Conservation (phyloP, 139 green algal genomes). For the Astrephomene gubernaculifera region DNA sequence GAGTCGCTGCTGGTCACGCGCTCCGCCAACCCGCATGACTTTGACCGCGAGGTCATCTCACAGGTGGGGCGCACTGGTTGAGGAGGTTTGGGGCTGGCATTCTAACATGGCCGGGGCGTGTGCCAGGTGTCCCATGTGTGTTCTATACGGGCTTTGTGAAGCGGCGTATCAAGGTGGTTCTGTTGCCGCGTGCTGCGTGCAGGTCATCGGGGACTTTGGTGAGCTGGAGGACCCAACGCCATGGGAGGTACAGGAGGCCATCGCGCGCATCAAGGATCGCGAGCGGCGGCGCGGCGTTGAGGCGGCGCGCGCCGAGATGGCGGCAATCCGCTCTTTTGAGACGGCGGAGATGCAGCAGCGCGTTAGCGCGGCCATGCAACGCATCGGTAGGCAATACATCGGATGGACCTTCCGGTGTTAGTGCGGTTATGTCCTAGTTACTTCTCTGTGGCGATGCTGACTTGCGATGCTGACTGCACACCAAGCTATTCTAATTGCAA, state of each 20-base stretch:
- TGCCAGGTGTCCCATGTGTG: too few species aligned
- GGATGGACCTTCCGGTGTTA: neutral
- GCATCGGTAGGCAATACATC: conserved; percentile 47
- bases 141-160: too few species aligned
- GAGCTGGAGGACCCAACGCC: conserved; percentile 74
- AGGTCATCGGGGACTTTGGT: conserved; percentile 60
- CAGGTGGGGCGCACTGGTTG: conserved; percentile 49
- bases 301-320: conserved; percentile 58
- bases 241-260: conserved; percentile 73
- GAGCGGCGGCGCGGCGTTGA: conserved; percentile 61
- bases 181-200: neutral
- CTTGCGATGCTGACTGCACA: too few species aligned
- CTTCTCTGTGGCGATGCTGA: too few species aligned
- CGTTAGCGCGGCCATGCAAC: conserved; percentile 64
- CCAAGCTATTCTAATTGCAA: too few species aligned
- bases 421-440: too few species aligned
- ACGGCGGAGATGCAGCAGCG: conserved; percentile 68
- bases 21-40: conserved; percentile 62
- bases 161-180: too few species aligned
- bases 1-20: conserved; percentile 68
- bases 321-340: conserved; percentile 58
- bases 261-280: conserved; percentile 62
- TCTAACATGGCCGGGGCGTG: too few species aligned
- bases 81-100: too few species aligned
- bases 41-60: conserved; percentile 48